These are phyloP conservation scores for Neonectria hederae DNA, from an alignment of 2,329 filamentous ascomycete genomes.

Conservation along the genomic window DNA sequence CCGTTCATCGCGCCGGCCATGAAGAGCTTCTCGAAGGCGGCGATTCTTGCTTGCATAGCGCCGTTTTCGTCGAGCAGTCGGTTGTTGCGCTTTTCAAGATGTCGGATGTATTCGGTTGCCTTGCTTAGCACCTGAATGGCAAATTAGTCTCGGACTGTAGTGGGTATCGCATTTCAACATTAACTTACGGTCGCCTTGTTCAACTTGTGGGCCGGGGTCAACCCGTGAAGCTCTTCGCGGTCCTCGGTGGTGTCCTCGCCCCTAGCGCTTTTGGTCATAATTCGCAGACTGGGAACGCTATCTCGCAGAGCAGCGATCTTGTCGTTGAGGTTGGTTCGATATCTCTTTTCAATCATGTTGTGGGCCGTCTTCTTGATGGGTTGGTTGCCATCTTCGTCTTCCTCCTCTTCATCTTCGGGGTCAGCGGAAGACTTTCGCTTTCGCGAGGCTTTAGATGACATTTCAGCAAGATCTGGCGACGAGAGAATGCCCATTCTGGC, in stretches of 20 bases:
- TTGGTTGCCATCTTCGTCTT: constrained; percentile 66
- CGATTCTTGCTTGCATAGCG: constrained; percentile 79
- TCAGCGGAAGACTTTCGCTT: constrained; percentile 77
- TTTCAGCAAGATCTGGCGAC: constrained; percentile 65
- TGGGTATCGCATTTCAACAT: background rate
- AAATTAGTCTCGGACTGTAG: constrained; percentile 17
- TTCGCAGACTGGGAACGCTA: constrained; percentile 88
- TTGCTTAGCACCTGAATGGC: constrained; percentile 78
- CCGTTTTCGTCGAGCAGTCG: constrained; percentile 83
- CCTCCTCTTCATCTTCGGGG: constrained; percentile 58
- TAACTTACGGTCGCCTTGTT: constrained; percentile 88
- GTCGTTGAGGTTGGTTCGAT: constrained; percentile 95
- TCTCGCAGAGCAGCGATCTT: constrained; percentile 94
- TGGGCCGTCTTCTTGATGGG: constrained; percentile 89
- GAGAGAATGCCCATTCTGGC: constrained; percentile 59
- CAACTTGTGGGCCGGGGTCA: constrained; percentile 89
- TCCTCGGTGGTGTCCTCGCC: constrained; percentile 78
- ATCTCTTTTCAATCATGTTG: constrained; percentile 98
- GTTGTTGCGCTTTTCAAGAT: constrained; percentile 90
- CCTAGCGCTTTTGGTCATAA: constrained; percentile 77
- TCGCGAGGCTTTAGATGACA: constrained; percentile 60
- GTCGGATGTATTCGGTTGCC: constrained; percentile 94
- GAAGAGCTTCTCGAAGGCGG: constrained; percentile 81
- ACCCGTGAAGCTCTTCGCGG: constrained; percentile 76
- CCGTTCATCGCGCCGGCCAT: constrained; percentile 77